A percentile compares a stretch with the other conserved stretches of the same genome.
These are phyloP conservation scores for Pontederia crassipes DNA, from an alignment of 176 grass and related monocot species.

Conservation along the genomic window DNA sequence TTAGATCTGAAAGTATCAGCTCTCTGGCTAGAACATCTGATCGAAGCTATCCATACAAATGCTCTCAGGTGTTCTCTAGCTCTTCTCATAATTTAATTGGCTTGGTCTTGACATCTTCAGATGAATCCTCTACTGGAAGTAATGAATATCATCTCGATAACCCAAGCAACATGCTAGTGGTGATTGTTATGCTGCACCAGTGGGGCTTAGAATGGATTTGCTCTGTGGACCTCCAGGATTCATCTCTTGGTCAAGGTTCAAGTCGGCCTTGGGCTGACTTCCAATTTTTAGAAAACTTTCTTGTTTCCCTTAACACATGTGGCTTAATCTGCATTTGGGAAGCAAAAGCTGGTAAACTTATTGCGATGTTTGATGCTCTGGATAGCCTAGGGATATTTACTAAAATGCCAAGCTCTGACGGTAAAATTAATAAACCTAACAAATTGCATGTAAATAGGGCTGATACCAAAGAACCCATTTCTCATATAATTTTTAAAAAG, in stretches of 20 bases:
- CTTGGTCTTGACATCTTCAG: conserved; percentile 39
- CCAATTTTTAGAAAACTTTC: conserved; percentile 76
- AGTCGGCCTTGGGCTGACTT: conserved; percentile 66
- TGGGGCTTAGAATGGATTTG: conserved; percentile 85
- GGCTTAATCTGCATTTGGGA: conserved; percentile 69
- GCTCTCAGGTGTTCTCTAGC: conserved; percentile 62
- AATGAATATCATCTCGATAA: conserved; percentile 27
- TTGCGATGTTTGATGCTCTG: conserved; percentile 39
- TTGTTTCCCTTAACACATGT: conserved; percentile 46
- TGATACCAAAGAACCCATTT: conserved; percentile 1
- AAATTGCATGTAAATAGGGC: not conserved
- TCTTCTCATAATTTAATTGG: conserved; percentile 60
- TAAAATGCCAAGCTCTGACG: conserved; percentile 8
- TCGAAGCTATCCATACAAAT: conserved; percentile 24
- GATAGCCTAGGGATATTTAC: conserved; percentile 24
- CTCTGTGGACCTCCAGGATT: conserved; percentile 53
- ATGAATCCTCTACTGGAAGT: conserved; percentile 20
- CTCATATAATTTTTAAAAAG: conserved; percentile 44
- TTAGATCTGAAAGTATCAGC: conserved; percentile 27
- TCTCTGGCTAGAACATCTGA: conserved; percentile 3
- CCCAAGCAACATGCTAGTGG: conserved; percentile 30
- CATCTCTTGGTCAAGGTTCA: conserved; percentile 23
- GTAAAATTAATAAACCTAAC: too few relatives aligned
- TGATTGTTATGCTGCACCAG: conserved; percentile 53
- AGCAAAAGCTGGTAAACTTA: conserved; percentile 35